A percentile compares a stretch with the other conserved stretches of the same genome.
phyloP scores from a whole-genome alignment of 1,139 yeast genomes.

The Saccharomyces hybrid region DNA sequence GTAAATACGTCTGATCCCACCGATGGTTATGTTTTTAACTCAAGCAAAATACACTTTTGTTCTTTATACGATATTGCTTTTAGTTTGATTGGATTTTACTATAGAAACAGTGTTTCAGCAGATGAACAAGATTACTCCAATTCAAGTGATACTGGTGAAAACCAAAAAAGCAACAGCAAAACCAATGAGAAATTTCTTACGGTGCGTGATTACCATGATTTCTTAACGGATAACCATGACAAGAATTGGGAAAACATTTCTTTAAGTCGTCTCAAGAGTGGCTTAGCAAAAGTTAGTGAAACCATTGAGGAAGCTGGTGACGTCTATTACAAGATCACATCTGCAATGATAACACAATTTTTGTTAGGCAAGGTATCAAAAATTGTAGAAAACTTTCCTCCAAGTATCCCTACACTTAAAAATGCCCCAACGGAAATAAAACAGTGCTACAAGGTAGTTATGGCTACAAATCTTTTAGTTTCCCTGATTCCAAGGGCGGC shows the following conservation, averaged over 20 bases:
- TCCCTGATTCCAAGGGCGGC: slow-evolving; percentile 25
- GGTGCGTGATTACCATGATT: slow-evolving; percentile 34
- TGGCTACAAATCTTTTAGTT: slow-evolving; percentile 24
- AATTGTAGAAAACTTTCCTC: slow-evolving; percentile 33
- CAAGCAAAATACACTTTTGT: slow-evolving; percentile 38
- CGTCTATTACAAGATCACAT: slow-evolving; percentile 40
- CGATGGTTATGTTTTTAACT: slow-evolving; percentile 27
- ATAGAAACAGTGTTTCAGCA: slow-evolving; percentile 26
- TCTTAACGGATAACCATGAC: slow-evolving; percentile 20
- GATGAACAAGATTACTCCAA: slow-evolving; percentile 27
- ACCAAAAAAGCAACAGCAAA: not conserved
- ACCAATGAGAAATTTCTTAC: slow-evolving; percentile 20
- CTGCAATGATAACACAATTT: slow-evolving; percentile 33
- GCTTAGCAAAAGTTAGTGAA: slow-evolving; percentile 40
- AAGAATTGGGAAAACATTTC: slow-evolving; percentile 22
- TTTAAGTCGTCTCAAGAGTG: slow-evolving; percentile 15
- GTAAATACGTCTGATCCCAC: slow-evolving; percentile 24
- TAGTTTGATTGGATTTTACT: slow-evolving; percentile 37
- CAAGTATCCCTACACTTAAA: slow-evolving; percentile 19
- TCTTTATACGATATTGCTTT: slow-evolving; percentile 38
- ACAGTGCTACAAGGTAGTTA: slow-evolving; percentile 13
- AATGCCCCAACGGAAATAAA: slow-evolving; percentile 19
- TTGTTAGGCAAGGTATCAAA: slow-evolving; percentile 34
- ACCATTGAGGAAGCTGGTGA: slow-evolving; percentile 43
- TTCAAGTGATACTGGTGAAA: slow-evolving; percentile 5